Evolutionary conservation across 2,329 filamentous ascomycete genomes (phyloP), one percentile per base, ranked within the genome.

Genomic region (Xylariaceae sp.): DNA sequence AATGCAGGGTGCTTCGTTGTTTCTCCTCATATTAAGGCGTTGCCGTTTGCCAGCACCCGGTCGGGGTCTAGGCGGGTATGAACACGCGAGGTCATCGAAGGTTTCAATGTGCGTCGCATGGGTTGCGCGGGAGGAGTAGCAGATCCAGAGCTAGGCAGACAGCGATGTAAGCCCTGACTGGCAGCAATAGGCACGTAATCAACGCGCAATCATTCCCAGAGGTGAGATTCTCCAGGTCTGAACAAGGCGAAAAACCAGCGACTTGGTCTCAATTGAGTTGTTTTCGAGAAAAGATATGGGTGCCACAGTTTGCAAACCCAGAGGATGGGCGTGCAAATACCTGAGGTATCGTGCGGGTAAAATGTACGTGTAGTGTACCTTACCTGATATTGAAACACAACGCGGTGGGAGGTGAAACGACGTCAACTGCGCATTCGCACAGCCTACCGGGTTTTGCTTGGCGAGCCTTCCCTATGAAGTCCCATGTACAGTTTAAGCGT

Each of bases 21-120:
- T 46, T 56, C 47, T 48, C 53, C 56, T 64, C 62, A 64, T 64
- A 58, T 62, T 62, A 61, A 51, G 55, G 45, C 51, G 44, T 40
- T 27, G 49, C 46, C 51, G 52, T 46, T 22, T 58, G 55, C 59
- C 48, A 62, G 55, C 49, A 61, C 62, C 62, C 61, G 52, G 52
- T 45, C 47, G 60, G 62, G 60, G 44, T 62, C 58, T 57, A 64
- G 62, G 55, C 59, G 56, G 43, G 53, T 45, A 54, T 56, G 52
- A 52, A 57, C 53, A 53, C 45, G 32, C 41, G 53, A 54, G 58
- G 53, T 58, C 61, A 64, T 65, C 60, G 59, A 63, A 60, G 46
- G 51, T 40, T 45, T 33, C 31, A 45, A 22, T 19, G 9, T 32
- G 12, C 17, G 42, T 27, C 22, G 22, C 12, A 42, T 15, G 10